A percentile compares a stretch with the other conserved stretches of the same genome.
Conservation (phyloP, 495 filamentous ascomycete genomes). For the Penicillium cataractarum region DNA sequence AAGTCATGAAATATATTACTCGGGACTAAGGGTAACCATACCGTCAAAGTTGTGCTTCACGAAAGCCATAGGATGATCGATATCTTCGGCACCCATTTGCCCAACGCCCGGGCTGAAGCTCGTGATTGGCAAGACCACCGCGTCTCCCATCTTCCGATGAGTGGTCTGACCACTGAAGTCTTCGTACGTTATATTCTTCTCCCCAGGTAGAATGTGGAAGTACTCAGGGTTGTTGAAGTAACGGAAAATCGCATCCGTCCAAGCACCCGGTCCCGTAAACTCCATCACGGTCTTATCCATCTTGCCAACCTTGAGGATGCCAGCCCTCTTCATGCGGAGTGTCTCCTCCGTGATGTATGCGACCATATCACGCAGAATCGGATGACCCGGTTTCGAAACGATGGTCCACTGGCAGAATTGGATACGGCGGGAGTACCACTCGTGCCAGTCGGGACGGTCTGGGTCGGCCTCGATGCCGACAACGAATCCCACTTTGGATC, state of each 20-base stretch:
- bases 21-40: constrained; percentile 37
- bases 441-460: constrained; percentile 85
- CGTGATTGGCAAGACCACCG: constrained; percentile 92
- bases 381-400: constrained; percentile 92
- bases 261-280: constrained; percentile 91
- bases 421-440: constrained; percentile 94
- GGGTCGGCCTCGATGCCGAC: constrained; percentile 97
- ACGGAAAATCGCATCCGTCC: constrained; percentile 90
- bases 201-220: constrained; percentile 75
- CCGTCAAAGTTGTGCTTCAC: constrained; percentile 97
- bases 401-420: constrained; percentile 99
- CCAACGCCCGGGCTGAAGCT: constrained; percentile 95
- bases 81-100: constrained; percentile 90
- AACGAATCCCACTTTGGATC: constrained; percentile 77
- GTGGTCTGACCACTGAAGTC: constrained; percentile 87
- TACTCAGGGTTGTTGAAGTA: constrained; percentile 93
- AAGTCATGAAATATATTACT: background rate
- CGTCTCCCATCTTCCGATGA: constrained; percentile 87
- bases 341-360: constrained; percentile 82
- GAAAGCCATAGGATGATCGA: constrained; percentile 95
- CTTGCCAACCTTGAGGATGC: constrained; percentile 63
- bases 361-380: constrained; percentile 85
- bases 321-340: constrained; percentile 71
- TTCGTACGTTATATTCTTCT: constrained; percentile 75
- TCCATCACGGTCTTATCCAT: constrained; percentile 86